A percentile compares a stretch with the other conserved stretches of the same genome.
Conservation (phyloP, 1,284 basidiomycete genomes). For the Abortiporus biennis region DNA sequence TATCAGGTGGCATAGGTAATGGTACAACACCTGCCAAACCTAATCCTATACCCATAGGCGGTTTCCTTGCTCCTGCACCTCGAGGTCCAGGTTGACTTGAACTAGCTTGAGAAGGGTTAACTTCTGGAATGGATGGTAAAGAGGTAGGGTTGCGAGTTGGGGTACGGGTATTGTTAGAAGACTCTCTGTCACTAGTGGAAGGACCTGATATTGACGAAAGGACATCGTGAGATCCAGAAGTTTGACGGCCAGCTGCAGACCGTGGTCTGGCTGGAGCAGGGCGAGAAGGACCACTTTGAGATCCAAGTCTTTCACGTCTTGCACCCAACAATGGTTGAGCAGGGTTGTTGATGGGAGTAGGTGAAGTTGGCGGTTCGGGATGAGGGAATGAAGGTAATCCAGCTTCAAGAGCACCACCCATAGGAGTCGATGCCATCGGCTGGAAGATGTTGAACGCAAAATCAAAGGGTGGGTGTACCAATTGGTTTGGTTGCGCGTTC, state of each 20-base stretch:
- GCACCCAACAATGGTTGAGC: constrained; percentile 20
- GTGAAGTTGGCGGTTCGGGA: constrained; percentile 64
- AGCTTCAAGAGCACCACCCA: constrained; percentile 9
- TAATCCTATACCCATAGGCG: constrained; percentile 3
- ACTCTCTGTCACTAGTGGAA: background rate
- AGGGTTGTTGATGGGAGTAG: constrained; percentile 41
- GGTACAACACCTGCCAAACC: constrained; percentile 15
- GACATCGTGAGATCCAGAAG: background rate
- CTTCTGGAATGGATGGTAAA: constrained; percentile 15
- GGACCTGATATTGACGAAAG: background rate
- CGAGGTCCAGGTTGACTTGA: too few relatives aligned
- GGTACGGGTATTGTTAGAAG: background rate
- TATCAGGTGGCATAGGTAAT: constrained; percentile 23
- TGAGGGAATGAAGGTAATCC: constrained; percentile 37
- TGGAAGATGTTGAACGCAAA: constrained; percentile 40
- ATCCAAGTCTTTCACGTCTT: constrained; percentile 18
- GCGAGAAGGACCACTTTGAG: background rate
- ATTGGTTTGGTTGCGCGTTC: constrained; percentile 38
- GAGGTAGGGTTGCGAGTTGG: constrained; percentile 10
- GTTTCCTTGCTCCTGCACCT: background rate
- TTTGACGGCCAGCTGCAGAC: constrained; percentile 10
- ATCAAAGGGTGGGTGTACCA: constrained; percentile 29
- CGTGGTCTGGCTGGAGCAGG: constrained; percentile 1
- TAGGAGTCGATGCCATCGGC: constrained; percentile 49
- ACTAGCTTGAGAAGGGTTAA: background rate